phyloP scores from a whole-genome alignment of 2,329 filamentous ascomycete species.

The Paecilomyces dactylethromorphus region DNA sequence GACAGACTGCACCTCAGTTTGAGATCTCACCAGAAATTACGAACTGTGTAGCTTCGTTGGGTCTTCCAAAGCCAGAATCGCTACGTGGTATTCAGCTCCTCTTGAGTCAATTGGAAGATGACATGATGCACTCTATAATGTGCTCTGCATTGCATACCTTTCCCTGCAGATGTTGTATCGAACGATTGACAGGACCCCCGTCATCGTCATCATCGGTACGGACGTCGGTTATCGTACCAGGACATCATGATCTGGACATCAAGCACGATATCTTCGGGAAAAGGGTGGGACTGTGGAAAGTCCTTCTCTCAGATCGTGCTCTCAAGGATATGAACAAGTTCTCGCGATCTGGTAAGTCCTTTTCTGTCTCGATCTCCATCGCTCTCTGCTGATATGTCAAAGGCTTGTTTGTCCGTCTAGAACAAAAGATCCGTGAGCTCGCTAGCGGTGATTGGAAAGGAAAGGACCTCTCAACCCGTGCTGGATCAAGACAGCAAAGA shows the following conservation, averaged over 20 bases:
- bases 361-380: not conserved
- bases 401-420: slow-evolving; percentile 5
- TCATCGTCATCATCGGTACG: not conserved
- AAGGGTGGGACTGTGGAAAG: slow-evolving; percentile 13
- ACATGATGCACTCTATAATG: slow-evolving; percentile 4
- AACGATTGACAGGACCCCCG: slow-evolving; percentile 1
- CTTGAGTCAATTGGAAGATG: not conserved
- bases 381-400: not conserved
- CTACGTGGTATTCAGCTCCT: not conserved
- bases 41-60: not conserved
- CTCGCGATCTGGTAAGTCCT: not conserved
- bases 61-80: not conserved
- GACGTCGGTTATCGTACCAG: not conserved
- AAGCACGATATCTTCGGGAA: slow-evolving; percentile 11
- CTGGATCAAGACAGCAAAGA: slow-evolving; percentile 5
- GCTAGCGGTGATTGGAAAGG: slow-evolving; percentile 13
- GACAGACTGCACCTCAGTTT: not conserved
- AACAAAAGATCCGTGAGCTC: slow-evolving; percentile 11
- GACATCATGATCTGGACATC: not conserved
- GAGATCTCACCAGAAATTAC: not conserved
- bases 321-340: slow-evolving; percentile 6
- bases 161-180: slow-evolving; percentile 12
- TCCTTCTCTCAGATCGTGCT: slow-evolving; percentile 11
- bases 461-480: slow-evolving; percentile 1
- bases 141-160: slow-evolving; percentile 7